Base-by-base conservation (phyloP, 169 alveolate genomes). In the Plasmodium coatneyi region DNA sequence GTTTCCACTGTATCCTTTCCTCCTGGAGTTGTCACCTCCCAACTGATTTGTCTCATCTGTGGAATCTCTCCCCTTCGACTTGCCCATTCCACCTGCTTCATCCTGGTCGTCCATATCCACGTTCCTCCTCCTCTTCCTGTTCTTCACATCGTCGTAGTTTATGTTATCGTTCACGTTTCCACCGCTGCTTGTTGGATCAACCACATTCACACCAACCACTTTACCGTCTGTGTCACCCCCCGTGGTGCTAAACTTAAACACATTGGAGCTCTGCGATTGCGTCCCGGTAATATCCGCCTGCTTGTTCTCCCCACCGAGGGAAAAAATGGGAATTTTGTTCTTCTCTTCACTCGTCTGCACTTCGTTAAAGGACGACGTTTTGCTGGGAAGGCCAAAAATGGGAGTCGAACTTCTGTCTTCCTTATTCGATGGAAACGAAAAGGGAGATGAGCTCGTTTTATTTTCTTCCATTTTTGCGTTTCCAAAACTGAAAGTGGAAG, bases 111-210 rank as follows among this genome's bases (percentile, higher is more conserved):
- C 80, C 36, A 84, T 3, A 66, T 89, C 94, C 3, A 79, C n/a
- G 72, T 89, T 80, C 71, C 89, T 89, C 54, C 94, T 79, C 49
- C 94, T 52, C 71, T 89, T 89, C 49, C 94, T 56, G 22, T 80
- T 89, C 32, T 36, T 78, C 9, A 89, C 82, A 56, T 89, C 82
- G 81, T 89, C 94, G 81, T 89, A 89, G 52, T 89, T 89, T 89
- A 89, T 78, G 46, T 56, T 66, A 5, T 39, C 54, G 43, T 52
- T 36, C 3, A 70, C 0, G 43, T 87, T 71, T 36, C 25, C 30
- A 3, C 34, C 30, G 28, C 36, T 60, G 0, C 36, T 5, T 19
- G 9, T 2, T 3, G 16, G 0, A 19, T 5, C 6, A 10, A 16
- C 32, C 30, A 5, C 36, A 19, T 28, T 66, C 34, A 12, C 36